Conservation (phyloP, 2,329 filamentous ascomycete genomes). For the Corniculantispora saksenae region DNA sequence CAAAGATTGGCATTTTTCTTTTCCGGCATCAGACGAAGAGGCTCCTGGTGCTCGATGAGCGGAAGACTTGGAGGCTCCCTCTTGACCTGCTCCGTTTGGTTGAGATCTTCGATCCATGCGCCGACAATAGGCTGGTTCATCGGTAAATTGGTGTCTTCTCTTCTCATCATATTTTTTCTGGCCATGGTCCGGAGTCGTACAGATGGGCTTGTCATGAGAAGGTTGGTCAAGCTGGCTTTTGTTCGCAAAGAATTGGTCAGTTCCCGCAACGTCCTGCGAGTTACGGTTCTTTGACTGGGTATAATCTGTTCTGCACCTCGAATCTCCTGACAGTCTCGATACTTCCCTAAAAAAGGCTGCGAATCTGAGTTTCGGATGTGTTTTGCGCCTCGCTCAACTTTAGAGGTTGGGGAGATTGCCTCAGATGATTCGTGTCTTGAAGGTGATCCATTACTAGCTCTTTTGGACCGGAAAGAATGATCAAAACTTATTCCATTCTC, state of each 20-base stretch:
- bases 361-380: background rate
- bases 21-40: background rate
- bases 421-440: background rate
- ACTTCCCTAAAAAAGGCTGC: conserved; percentile 26
- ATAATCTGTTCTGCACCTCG: background rate
- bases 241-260: conserved; percentile 2
- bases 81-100: background rate
- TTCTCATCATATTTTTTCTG: background rate
- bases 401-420: conserved; percentile 10
- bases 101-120: background rate
- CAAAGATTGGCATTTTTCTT: background rate
- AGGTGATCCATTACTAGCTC: background rate
- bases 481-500: conserved; percentile 35
- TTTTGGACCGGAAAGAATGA: conserved; percentile 18
- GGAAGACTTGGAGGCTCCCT: background rate
- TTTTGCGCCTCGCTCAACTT: background rate
- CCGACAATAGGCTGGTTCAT: background rate
- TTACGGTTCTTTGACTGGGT: background rate
- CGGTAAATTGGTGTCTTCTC: background rate
- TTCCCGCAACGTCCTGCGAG: conserved; percentile 40
- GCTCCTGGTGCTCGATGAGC: background rate
- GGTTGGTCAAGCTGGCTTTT: background rate
- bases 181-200: background rate
- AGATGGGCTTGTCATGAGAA: background rate
- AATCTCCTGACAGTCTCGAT: background rate